A percentile compares a stretch with the other conserved stretches of the same genome.
These are phyloP conservation scores for Grigorovia yakushimaensis DNA, from an alignment of 805 yeast genomes.

Conservation along the genomic window DNA sequence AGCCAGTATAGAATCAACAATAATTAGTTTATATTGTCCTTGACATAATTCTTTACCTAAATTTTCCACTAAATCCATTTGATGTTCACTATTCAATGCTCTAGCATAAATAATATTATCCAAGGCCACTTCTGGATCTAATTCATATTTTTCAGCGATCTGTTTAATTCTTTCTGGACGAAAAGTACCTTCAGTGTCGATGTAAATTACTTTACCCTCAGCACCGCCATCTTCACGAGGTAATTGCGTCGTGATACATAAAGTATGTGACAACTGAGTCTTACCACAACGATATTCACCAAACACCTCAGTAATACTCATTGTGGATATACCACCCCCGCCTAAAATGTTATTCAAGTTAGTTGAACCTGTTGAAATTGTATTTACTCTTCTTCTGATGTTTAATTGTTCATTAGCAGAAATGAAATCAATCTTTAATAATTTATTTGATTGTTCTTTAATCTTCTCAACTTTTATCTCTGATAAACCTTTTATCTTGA, in stretches of 20 bases:
- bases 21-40: conserved; percentile 51
- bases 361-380: conserved; percentile 63
- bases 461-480: conserved; percentile 73
- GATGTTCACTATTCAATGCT: conserved; percentile 72
- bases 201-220: conserved; percentile 70
- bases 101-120: conserved; percentile 69
- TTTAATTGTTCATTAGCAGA: conserved; percentile 64
- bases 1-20: conserved; percentile 71
- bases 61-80: conserved; percentile 58
- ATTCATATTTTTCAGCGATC: conserved; percentile 59
- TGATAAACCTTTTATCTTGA: conserved; percentile 60
- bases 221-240: conserved; percentile 68
- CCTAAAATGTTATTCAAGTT: conserved; percentile 60
- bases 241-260: conserved; percentile 66
- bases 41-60: conserved; percentile 59
- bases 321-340: conserved; percentile 72
- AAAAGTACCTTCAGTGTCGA: conserved; percentile 77
- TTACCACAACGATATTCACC: conserved; percentile 78
- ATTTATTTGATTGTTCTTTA: conserved; percentile 60
- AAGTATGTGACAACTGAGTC: conserved; percentile 71
- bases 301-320: conserved; percentile 69
- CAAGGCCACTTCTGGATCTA: conserved; percentile 59
- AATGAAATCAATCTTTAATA: conserved; percentile 59
- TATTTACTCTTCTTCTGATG: conserved; percentile 50
- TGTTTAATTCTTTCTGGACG: conserved; percentile 58